Conservation (phyloP, 768 basidiomycete genomes). For the Coprinellus micaceus region DNA sequence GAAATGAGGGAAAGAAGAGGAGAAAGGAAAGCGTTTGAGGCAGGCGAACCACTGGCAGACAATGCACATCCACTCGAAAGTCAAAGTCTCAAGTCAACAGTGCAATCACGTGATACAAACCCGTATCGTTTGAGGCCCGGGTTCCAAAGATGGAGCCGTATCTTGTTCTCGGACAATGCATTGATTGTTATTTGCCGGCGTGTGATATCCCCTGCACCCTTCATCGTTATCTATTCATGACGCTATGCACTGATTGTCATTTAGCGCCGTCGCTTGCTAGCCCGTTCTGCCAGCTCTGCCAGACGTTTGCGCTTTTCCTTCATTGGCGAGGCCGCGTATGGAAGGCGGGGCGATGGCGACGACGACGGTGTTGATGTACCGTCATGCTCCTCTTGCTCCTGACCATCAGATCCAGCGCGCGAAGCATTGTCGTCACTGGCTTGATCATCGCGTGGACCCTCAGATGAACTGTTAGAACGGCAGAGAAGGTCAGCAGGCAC, state of each 20-base stretch:
- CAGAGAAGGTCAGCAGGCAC: slow-evolving; percentile 17
- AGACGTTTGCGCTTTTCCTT: slow-evolving; percentile 31
- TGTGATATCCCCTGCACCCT: neutral
- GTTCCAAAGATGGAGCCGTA: neutral
- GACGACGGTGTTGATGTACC: neutral
- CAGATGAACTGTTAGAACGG: neutral
- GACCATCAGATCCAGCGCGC: neutral
- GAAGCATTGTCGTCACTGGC: slow-evolving; percentile 1
- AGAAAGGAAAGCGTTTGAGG: too few relatives aligned
- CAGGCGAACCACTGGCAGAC: slow-evolving; percentile 1
- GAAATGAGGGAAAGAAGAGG: slow-evolving; percentile 11
- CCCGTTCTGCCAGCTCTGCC: slow-evolving; percentile 27
- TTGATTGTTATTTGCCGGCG: neutral
- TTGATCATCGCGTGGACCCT: neutral
- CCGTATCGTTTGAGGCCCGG: neutral
- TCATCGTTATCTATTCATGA: neutral
- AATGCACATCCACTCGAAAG: neutral
- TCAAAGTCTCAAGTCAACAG: slow-evolving; percentile 9
- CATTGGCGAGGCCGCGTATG: slow-evolving; percentile 28
- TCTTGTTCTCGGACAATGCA: neutral
- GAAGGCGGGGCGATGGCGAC: slow-evolving; percentile 8
- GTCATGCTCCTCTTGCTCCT: neutral
- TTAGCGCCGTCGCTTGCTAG: slow-evolving; percentile 15
- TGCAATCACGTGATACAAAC: slow-evolving; percentile 9
- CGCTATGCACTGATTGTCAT: neutral